A percentile compares a stretch with the other conserved stretches of the same genome.
Conservation (phyloP, 305 asterid species). For the Euphrasia arctica region DNA sequence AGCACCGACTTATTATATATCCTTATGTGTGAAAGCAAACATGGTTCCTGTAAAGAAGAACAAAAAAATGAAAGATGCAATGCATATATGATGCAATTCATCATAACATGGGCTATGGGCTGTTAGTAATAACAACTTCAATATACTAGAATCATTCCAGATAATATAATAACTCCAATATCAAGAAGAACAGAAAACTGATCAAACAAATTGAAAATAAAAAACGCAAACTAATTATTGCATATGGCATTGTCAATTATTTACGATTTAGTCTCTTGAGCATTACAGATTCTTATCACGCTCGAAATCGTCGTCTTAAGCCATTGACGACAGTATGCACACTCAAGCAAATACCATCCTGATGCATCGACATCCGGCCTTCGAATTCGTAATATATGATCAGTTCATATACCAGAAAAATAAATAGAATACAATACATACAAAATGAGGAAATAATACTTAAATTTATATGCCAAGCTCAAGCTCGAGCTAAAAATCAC, state of each 20-base stretch:
- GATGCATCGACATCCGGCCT: slow-evolving; percentile 7
- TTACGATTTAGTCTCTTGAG: slow-evolving; percentile 5
- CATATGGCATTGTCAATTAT: slow-evolving; percentile 1
- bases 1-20: slow-evolving; percentile 90
- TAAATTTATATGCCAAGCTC: slow-evolving; percentile 9
- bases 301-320: background rate
- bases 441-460: background rate
- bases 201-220: background rate
- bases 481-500: slow-evolving; percentile 9
- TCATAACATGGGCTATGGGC: background rate
- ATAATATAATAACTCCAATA: background rate
- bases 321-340: slow-evolving; percentile 8
- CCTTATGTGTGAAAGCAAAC: slow-evolving; percentile 84
- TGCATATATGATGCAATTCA: slow-evolving; percentile 18
- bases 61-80: slow-evolving; percentile 17
- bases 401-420: slow-evolving; percentile 7
- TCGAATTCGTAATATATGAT: slow-evolving; percentile 11
- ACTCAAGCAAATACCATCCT: background rate
- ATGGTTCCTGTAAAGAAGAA: slow-evolving; percentile 65
- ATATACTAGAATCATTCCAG: background rate
- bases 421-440: background rate
- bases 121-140: too few species aligned
- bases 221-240: background rate
- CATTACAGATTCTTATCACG: background rate
- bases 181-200: background rate